These are phyloP conservation scores for Metarhizium robertsii DNA, from an alignment of 2,329 filamentous ascomycete genomes.

Conservation along the genomic window DNA sequence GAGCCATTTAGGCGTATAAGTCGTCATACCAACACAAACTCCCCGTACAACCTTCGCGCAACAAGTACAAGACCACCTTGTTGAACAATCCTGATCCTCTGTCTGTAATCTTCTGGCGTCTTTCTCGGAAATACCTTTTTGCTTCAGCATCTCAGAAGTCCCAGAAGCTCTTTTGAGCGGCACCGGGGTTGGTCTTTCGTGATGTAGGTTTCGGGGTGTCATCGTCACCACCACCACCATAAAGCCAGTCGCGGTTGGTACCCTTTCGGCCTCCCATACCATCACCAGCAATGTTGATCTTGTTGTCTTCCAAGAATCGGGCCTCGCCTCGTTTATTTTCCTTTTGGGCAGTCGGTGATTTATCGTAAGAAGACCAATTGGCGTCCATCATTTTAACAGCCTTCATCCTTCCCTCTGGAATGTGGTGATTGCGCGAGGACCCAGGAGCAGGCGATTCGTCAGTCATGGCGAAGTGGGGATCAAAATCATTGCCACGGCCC, in stretches of 20 bases:
- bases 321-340: constrained; percentile 43
- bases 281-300: constrained; percentile 44
- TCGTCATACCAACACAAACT: constrained; percentile 11
- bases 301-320: constrained; percentile 31
- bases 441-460: constrained; percentile 51
- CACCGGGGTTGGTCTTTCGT: constrained; percentile 22
- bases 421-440: constrained; percentile 29
- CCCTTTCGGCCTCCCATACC: constrained; percentile 57
- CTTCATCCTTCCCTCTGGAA: constrained; percentile 55
- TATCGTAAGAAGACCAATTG: constrained; percentile 47
- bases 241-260: constrained; percentile 47
- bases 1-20: constrained; percentile 21
- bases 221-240: constrained; percentile 42
- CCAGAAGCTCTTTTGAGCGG: constrained; percentile 30
- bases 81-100: constrained; percentile 3
- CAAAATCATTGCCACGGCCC: constrained; percentile 67
- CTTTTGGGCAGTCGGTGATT: constrained; percentile 43
- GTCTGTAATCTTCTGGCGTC: constrained; percentile 6
- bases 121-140: neutral
- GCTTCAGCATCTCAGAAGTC: constrained; percentile 28
- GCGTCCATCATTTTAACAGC: constrained; percentile 65
- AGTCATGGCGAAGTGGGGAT: constrained; percentile 65
- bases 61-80: neutral
- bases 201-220: constrained; percentile 24
- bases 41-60: constrained; percentile 1